Conservation (phyloP, 768 basidiomycete genomes). For the Sarcomyxa edulis region DNA sequence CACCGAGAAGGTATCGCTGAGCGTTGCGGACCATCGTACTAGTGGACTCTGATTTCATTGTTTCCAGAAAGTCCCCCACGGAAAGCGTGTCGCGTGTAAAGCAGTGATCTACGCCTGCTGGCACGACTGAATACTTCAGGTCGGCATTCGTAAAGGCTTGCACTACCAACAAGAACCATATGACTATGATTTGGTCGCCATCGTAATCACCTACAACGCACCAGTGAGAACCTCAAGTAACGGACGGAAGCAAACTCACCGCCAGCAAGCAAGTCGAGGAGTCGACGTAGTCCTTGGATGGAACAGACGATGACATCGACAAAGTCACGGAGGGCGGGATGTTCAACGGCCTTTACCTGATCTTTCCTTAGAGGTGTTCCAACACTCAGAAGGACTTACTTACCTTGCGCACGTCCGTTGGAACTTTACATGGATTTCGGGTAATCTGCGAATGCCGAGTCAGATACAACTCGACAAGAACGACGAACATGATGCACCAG, state of each 20-base stretch:
- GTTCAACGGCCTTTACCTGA: constrained; percentile 54
- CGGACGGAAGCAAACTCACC: constrained; percentile 35
- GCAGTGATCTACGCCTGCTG: constrained; percentile 30
- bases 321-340: constrained; percentile 40
- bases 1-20: not conserved
- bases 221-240: too few relatives aligned
- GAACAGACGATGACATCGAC: constrained; percentile 57
- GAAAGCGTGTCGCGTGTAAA: constrained; percentile 40
- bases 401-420: constrained; percentile 64
- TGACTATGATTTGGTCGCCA: constrained; percentile 55
- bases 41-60: not conserved
- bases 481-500: constrained; percentile 30
- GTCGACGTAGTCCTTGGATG: constrained; percentile 46
- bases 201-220: constrained; percentile 57
- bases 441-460: constrained; percentile 35
- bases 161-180: constrained; percentile 57
- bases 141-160: constrained; percentile 48
- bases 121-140: constrained; percentile 42
- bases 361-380: too few relatives aligned
- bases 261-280: constrained; percentile 60
- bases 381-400: constrained; percentile 7
- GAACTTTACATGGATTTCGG: constrained; percentile 66
- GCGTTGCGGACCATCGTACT: not conserved
- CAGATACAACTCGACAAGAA: not conserved
- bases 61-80: constrained; percentile 20